Base-by-base conservation (phyloP, 2,329 filamentous ascomycete genomes). In the Aspergillus sp. region DNA sequence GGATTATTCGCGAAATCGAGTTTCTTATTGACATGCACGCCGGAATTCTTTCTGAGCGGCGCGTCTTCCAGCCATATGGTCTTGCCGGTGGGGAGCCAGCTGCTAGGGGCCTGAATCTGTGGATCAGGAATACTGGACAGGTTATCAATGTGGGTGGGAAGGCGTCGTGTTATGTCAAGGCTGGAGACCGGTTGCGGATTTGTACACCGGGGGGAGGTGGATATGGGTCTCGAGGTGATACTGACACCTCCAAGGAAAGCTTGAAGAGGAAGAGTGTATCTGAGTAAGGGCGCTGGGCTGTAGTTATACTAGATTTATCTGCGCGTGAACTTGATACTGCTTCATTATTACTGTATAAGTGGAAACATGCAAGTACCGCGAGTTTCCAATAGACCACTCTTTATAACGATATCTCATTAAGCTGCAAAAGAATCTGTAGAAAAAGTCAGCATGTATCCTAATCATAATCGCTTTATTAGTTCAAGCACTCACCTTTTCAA, bases 1-100 rank as follows among this genome's bases (percentile, higher is more conserved):
- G 52, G 15, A 44, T 55, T n/a, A 31, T 55, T 15, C 45, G 52
- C 5, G 52, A 55, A 7, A n/a, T 55, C 6, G 52, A 55, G 52
- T 55, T 55, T 21, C 27, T 44, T 5, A 55, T 49, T n/a, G 21
- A 44, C 4, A 25, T 55, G 31, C 40, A 21, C n/a, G 52, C 39
- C 4, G 39, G 41, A 6, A 49, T 55, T 12, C 19, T 55, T 23
- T 48, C 44, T 4, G 52, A 55, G 21, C 25, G 52, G 44, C 12
- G 44, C 3, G 33, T 35, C 3, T 39, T 39, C 2, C 23, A 21
- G 15, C 52, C 52, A 11, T 55, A 43, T 49, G 52, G 52, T 3
- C 45, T 55, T 37, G 37, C 9, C 1, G 52, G 52, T 6, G 52
- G 44, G 3, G 45, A 21, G 1, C n/a, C 45, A 8, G 52, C 44